Base-by-base conservation (phyloP, 768 basidiomycete species). In the Collybiopsis confluens region DNA sequence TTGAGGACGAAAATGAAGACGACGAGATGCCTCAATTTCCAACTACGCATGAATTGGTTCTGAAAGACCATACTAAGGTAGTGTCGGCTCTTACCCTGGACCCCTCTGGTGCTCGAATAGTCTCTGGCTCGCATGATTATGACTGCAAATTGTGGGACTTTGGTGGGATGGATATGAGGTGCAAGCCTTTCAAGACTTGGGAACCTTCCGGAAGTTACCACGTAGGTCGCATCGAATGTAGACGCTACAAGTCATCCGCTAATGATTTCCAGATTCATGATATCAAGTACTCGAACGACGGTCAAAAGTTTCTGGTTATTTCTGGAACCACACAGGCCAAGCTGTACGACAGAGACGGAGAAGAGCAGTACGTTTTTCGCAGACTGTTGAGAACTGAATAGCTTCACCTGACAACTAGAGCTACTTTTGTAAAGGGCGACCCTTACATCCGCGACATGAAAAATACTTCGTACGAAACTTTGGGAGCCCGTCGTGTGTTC, bases 141-240 rank as follows among this genome's bases (percentile, higher is more conserved):
- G 97, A 99, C 69, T 86, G 89, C 70, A 98, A 98, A 72, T 70
- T 99, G 51, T 99, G 96, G 95, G 97, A 99, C 70, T 98, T 98
- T 70, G 96, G 96, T 61, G 97, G 97, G 15, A 99, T 99, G 97
- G 89, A 91, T 64, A 74, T 78, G 57, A 74, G 84, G 58, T 85
- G 87, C 69, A 92, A 92, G 69, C 95, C 97, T 15, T 98, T 99
- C 81, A 90, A 95, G 73, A 90, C 83, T 60, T 98, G 90, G 85
- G 97, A 99, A 66, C 90, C 94, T 57, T 86, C 90, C 55, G 93
- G 91, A 58, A 91, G 86, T 62, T 97, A 97, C 70, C 86, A 95
- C 71, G 93, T 95, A 59, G 54, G 69, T 66, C 56, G 43, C 48
- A 37, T 55, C 36, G 40, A 11, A 41, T 45, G 54, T 53, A 46